Percentiles rank a stretch among this genome's conserved stretches.
Evolutionary conservation across 345 rosid genomes (phyloP).

Genomic region (Salix exigua): DNA sequence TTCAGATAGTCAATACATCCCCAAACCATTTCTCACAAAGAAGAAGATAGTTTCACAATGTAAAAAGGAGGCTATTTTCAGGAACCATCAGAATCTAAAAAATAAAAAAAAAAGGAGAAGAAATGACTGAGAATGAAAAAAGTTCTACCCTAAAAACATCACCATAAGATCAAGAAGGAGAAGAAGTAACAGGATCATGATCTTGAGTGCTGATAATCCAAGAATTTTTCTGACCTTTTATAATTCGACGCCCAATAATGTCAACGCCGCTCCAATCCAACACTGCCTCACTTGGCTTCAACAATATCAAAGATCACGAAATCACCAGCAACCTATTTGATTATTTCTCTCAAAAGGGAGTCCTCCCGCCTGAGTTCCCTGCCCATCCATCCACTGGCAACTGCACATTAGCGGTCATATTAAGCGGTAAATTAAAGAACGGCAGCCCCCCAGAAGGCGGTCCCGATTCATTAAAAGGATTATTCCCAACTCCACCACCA

Average conservation of each 20-base stretch:
- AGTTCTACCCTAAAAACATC: slow-evolving; percentile 10
- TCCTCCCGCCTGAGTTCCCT: slow-evolving; percentile 58
- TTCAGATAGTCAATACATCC: background rate
- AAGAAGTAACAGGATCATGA: background rate
- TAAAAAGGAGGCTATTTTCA: slow-evolving; percentile 29
- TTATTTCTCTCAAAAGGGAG: slow-evolving; percentile 47
- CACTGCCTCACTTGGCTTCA: background rate
- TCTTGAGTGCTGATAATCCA: slow-evolving; percentile 2
- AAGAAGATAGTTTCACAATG: slow-evolving; percentile 22
- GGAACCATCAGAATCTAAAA: slow-evolving; percentile 6
- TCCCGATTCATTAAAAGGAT: slow-evolving; percentile 45
- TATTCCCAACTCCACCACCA: slow-evolving; percentile 31
- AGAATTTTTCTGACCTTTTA: slow-evolving; percentile 23
- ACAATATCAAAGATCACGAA: background rate
- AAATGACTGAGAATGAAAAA: background rate
- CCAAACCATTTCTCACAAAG: slow-evolving; percentile 16
- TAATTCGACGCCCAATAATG: background rate
- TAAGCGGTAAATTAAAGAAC: slow-evolving; percentile 79
- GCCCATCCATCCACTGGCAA: slow-evolving; percentile 82
- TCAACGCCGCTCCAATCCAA: background rate
- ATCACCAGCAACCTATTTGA: background rate
- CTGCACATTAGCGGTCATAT: slow-evolving; percentile 63
- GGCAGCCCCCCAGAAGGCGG: slow-evolving; percentile 62
- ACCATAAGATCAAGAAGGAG: background rate
- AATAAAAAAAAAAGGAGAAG: background rate